phyloP scores from a whole-genome alignment of 31 red algal species.

The Odonthalia washingtoniensis region DNA sequence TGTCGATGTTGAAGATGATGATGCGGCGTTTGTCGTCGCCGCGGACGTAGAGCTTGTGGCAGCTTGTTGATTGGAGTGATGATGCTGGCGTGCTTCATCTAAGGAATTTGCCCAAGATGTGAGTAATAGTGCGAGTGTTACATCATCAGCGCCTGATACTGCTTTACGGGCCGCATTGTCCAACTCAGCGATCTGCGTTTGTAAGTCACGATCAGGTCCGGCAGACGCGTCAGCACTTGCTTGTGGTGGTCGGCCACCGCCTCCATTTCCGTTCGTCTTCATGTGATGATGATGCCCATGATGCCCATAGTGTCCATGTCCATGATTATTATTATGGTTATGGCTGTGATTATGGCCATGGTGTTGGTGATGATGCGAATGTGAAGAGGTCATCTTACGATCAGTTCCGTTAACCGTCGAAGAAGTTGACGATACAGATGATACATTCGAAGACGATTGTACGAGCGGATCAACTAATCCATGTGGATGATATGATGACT shows the following conservation, averaged over 20 bases:
- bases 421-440: background rate
- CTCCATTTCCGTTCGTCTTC: background rate
- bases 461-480: background rate
- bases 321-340: background rate
- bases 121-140: conserved; percentile 64
- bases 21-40: background rate
- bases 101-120: conserved; percentile 59
- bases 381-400: no score
- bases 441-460: background rate
- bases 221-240: background rate
- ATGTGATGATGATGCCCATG: background rate
- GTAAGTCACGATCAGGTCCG: no score
- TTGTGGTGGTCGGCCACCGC: background rate
- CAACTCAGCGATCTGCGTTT: conserved; percentile 38
- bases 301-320: no score
- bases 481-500: background rate
- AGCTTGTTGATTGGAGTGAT: no score
- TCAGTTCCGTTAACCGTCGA: background rate
- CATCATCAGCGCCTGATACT: conserved; percentile 55
- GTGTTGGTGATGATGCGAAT: no score
- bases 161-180: conserved; percentile 57
- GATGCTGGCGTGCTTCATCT: conserved; percentile 15
- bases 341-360: no score
- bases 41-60: background rate
- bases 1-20: background rate